Evolutionary conservation across 2,329 filamentous ascomycete species (phyloP).

Genomic region (Didymellaceae sp.): DNA sequence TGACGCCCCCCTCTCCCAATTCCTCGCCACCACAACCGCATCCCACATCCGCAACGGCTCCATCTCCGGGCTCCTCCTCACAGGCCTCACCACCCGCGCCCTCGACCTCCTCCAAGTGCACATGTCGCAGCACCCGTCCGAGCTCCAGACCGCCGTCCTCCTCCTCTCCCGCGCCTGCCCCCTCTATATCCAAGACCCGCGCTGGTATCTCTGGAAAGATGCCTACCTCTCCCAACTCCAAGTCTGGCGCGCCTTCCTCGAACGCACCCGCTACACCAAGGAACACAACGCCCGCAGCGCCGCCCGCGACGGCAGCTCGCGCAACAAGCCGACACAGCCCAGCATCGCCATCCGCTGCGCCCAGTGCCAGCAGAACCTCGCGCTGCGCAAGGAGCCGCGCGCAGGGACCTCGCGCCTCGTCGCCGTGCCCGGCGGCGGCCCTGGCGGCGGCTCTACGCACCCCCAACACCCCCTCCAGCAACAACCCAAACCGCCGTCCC

Average conservation of each 20-base stretch:
- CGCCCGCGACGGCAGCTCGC: slow-evolving; percentile 67
- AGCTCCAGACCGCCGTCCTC: slow-evolving; percentile 79
- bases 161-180: slow-evolving; percentile 77
- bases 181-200: slow-evolving; percentile 76
- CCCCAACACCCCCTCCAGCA: slow-evolving; percentile 8
- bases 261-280: slow-evolving; percentile 78
- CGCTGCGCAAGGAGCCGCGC: slow-evolving; percentile 43
- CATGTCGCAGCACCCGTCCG: slow-evolving; percentile 71
- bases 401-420: slow-evolving; percentile 27
- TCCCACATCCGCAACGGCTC: slow-evolving; percentile 70
- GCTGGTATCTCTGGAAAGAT: slow-evolving; percentile 79
- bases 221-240: slow-evolving; percentile 74
- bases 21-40: slow-evolving; percentile 61
- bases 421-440: slow-evolving; percentile 23
- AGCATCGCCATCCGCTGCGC: slow-evolving; percentile 79
- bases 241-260: slow-evolving; percentile 72
- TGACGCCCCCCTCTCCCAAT: slow-evolving; percentile 54
- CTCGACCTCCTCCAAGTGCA: slow-evolving; percentile 80
- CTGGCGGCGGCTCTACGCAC: too few relatives aligned
- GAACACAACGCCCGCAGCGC: slow-evolving; percentile 73
- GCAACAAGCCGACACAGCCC: slow-evolving; percentile 66
- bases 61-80: slow-evolving; percentile 78
- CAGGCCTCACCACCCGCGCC: slow-evolving; percentile 74
- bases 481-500: slow-evolving; percentile 8
- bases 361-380: slow-evolving; percentile 70